Conservation (phyloP, 1,284 basidiomycete genomes). For the Fomitopsis betulina region DNA sequence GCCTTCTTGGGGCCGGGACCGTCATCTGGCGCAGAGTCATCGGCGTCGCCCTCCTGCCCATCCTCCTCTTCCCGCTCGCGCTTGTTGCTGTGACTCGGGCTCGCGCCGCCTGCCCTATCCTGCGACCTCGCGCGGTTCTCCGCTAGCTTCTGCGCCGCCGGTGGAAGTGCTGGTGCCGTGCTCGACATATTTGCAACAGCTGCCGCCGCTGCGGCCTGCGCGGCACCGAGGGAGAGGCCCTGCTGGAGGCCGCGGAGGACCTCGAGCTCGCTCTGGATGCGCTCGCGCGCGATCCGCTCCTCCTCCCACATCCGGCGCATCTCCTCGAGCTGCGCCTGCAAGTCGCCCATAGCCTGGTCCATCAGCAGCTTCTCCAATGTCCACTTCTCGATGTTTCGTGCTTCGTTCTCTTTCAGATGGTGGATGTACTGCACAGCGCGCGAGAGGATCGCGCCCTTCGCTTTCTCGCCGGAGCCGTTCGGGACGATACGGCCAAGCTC, state of each 20-base stretch:
- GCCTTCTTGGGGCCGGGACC: slow-evolving; percentile 24
- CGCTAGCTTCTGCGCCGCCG: neutral
- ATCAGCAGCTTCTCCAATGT: slow-evolving; percentile 89
- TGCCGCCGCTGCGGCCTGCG: slow-evolving; percentile 6
- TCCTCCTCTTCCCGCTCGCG: slow-evolving; percentile 16
- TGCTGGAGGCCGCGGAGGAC: slow-evolving; percentile 34
- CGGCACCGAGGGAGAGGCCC: slow-evolving; percentile 12
- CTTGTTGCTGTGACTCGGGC: slow-evolving; percentile 17
- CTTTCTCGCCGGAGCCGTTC: slow-evolving; percentile 82
- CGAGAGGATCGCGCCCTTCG: slow-evolving; percentile 82
- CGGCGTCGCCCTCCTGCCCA: slow-evolving; percentile 8
- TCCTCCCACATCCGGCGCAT: slow-evolving; percentile 71
- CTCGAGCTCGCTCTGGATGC: slow-evolving; percentile 58
- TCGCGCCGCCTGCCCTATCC: slow-evolving; percentile 14
- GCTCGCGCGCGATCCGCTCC: slow-evolving; percentile 52
- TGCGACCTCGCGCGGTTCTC: neutral
- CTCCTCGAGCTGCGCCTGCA: slow-evolving; percentile 77
- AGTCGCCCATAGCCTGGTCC: slow-evolving; percentile 87
- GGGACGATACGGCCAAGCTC: slow-evolving; percentile 89
- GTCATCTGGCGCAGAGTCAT: neutral
- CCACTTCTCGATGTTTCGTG: slow-evolving; percentile 90
- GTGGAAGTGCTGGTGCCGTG: neutral
- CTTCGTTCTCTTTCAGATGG: slow-evolving; percentile 86
- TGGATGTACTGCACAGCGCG: slow-evolving; percentile 88
- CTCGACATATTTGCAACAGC: slow-evolving; percentile 1